Base-by-base conservation (phyloP, 495 filamentous ascomycete genomes). In the Bathelium albidoporum region DNA sequence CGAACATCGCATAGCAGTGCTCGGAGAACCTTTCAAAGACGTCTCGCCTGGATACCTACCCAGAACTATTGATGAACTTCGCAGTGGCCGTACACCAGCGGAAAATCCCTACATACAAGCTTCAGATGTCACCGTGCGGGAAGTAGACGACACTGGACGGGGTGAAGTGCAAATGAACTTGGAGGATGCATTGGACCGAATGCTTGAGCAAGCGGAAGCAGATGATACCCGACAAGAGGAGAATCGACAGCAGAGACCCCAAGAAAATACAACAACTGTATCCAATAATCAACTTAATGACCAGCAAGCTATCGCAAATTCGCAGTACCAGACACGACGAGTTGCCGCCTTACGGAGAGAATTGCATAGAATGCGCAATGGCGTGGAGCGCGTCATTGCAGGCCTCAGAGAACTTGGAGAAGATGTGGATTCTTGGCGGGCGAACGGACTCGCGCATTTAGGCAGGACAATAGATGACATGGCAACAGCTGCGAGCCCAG, bases 41-140 rank as follows among this genome's bases (percentile, higher is more conserved):
- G 76, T 76, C n/a, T 68, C 68, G 32, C 75, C 75, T 10, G 76
- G 77, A 28, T 68, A 67, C 59, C 64, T 79, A 22, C 76, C 76
- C 10, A 62, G 74, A 39, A 78, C 72, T 10, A 36, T 75, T 31
- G 69, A 76, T 32, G 69, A 79, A 60, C 16, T 77, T 58, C 63
- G 73, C 52, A 65, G 53, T 39, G 58, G 59, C 55, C 32, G 39
- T 39, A 60, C 59, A 53, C 14, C 53, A 43, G 58, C 22, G 18
- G 16, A 41, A 16, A 16, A n/a, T 12, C 24, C 28, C 18, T 61
- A 34, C 22, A 28, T 55, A 52, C 26, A 55, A 55, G 20, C 49
- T 5, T 55, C 29, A 20, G 44, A 58, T 10, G 31, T 26, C 11
- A 24, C n/a, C 26, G 20, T n/a, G 12, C 65, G 70, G 53, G 63